These are phyloP conservation scores for Begonia masoniana DNA, from an alignment of 306 rosid species.

Conservation along the genomic window DNA sequence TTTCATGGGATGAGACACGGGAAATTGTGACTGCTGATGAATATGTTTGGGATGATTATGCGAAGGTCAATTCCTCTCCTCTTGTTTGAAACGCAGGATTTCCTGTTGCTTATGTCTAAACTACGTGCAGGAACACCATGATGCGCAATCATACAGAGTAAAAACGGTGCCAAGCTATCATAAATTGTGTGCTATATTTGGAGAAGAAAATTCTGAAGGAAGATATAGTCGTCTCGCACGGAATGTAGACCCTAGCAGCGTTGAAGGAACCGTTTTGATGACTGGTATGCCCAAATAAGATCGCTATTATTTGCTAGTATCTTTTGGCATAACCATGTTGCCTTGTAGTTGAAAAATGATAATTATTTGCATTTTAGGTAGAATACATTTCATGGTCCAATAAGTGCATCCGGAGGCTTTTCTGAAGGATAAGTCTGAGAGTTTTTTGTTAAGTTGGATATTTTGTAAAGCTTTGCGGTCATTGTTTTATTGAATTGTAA, in stretches of 20 bases:
- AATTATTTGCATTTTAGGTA: not conserved
- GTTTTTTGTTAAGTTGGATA: too few relatives aligned
- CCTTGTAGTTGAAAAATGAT: not conserved
- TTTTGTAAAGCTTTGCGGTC: too few relatives aligned
- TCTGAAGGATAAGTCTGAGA: too few relatives aligned
- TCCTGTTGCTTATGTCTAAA: slow-evolving; percentile 16
- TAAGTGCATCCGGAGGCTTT: too few relatives aligned
- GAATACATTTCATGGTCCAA: not conserved
- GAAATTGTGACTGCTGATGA: slow-evolving; percentile 64
- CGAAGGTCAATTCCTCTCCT: slow-evolving; percentile 28
- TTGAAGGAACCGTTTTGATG: slow-evolving; percentile 24
- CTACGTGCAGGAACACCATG: slow-evolving; percentile 54
- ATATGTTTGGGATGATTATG: slow-evolving; percentile 52
- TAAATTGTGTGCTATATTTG: slow-evolving; percentile 50
- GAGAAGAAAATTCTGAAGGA: slow-evolving; percentile 38
- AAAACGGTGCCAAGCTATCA: slow-evolving; percentile 59
- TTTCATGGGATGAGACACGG: slow-evolving; percentile 59
- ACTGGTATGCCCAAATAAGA: slow-evolving; percentile 20
- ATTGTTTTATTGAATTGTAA: too few relatives aligned
- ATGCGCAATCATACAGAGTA: slow-evolving; percentile 58
- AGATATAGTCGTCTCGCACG: slow-evolving; percentile 45
- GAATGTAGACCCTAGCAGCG: slow-evolving; percentile 17
- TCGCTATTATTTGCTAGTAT: not conserved
- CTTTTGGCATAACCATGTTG: not conserved
- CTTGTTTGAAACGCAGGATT: slow-evolving; percentile 5